Evolutionary conservation across 2,329 filamentous ascomycete genomes (phyloP).

Genomic region (Aspergillus brunneoviolaceus): DNA sequence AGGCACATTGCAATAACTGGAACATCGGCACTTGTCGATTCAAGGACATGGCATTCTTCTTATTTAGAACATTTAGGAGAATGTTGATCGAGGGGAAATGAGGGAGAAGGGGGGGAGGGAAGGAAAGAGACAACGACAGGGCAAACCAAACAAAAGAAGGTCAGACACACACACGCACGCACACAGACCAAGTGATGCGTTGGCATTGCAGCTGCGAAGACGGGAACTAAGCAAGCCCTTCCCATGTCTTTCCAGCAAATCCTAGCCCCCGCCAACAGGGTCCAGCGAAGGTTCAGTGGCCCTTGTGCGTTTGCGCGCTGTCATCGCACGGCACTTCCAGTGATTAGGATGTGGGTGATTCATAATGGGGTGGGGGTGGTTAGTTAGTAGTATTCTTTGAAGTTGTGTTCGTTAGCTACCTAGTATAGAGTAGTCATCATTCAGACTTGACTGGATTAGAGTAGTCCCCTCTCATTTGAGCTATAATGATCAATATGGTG

Average conservation of each 20-base stretch:
- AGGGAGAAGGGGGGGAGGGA: neutral
- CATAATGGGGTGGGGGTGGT: too few species aligned
- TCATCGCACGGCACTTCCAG: too few species aligned
- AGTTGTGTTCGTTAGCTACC: too few species aligned
- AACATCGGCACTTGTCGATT: neutral
- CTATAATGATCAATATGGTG: too few species aligned
- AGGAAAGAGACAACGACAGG: constrained; percentile 3
- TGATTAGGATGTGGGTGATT: too few species aligned
- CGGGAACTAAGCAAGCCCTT: constrained; percentile 25
- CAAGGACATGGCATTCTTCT: neutral
- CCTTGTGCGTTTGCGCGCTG: too few species aligned
- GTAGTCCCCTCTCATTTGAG: too few species aligned
- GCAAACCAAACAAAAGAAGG: constrained; percentile 3
- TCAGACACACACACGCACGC: constrained; percentile 2
- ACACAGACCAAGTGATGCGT: constrained; percentile 33
- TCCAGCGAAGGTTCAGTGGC: constrained; percentile 7
- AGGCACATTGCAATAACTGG: too few species aligned
- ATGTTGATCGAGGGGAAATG: neutral
- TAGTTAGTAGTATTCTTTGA: too few species aligned
- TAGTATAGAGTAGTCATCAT: too few species aligned
- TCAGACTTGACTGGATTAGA: too few species aligned
- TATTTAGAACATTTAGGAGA: neutral
- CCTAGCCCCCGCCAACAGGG: constrained; percentile 16
- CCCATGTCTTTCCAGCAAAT: constrained; percentile 18
- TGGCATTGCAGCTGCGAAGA: constrained; percentile 30